Base-by-base conservation (phyloP, 306 rosid genomes). In the Crotalaria pallida region DNA sequence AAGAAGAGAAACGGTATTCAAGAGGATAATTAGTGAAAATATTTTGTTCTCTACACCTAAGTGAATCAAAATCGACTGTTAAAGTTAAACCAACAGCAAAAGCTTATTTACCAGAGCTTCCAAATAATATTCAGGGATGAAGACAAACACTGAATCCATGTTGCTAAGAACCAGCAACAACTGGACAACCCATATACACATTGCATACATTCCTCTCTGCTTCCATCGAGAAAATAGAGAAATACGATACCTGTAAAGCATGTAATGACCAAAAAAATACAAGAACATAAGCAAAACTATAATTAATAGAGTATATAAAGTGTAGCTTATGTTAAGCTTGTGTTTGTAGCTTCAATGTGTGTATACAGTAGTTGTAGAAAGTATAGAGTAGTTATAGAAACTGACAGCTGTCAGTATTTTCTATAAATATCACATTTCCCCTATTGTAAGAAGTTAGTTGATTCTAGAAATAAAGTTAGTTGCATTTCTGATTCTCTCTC, bases 181-280 rank as follows among this genome's bases (percentile, higher is more conserved):
- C 80, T 94, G 97, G 64, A 91, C 96, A 77, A 95, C 86, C 98
- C 97, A 94, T 87, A 90, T 80, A 89, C 98, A 94, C 81, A 83
- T 77, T 69, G 98, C 98, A 81, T 87, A 94, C 98, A 94, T 94
- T 79, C 96, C 98, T 83, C 98, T 85, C 79, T 85, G 98, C 84
- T 94, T 94, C 97, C 98, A 90, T 68, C 81, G 81, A 26, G 97
- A 86, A 80, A 75, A 84, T 41, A 94, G 71, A 62, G 95, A 82
- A 69, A 94, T 81, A 8, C 97, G 96, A 72, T 83, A 88, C 97
- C 98, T 94, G 81, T 50, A 49, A 57, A 58, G 64, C 64, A 66
- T 10, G 57, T 40, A 43, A 12, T 57, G 23, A 65, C 29, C 56
- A 69, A 49, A 71, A 38, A 51, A 33, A 60, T 23, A 38, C 10